Evolutionary conservation across 345 rosid genomes (phyloP).

Genomic region (Acer saccharum): DNA sequence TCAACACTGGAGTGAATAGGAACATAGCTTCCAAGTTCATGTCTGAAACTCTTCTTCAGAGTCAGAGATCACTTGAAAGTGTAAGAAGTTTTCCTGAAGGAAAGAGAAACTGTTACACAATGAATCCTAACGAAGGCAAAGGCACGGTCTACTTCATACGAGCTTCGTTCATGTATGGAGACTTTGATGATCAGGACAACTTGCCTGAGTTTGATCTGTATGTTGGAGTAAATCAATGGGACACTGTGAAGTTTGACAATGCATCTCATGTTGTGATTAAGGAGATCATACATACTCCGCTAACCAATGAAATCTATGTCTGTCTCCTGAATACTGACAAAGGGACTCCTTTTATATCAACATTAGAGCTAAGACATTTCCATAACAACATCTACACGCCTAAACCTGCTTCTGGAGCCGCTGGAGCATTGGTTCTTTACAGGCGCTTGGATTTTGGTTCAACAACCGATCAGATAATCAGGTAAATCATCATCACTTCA

Average conservation of each 20-base stretch:
- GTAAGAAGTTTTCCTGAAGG: slow-evolving; percentile 38
- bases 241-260: slow-evolving; percentile 24
- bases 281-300: slow-evolving; percentile 34
- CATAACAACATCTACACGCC: slow-evolving; percentile 20
- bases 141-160: slow-evolving; percentile 28
- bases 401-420: background rate
- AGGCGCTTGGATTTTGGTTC: slow-evolving; percentile 37
- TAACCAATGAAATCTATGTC: slow-evolving; percentile 25
- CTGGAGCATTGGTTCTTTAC: slow-evolving; percentile 27
- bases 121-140: slow-evolving; percentile 32
- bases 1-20: slow-evolving; percentile 26
- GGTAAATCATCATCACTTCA: slow-evolving; percentile 17
- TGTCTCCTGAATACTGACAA: slow-evolving; percentile 33
- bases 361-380: slow-evolving; percentile 36
- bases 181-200: slow-evolving; percentile 27
- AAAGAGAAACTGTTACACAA: slow-evolving; percentile 32
- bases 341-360: slow-evolving; percentile 39
- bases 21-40: slow-evolving; percentile 25
- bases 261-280: slow-evolving; percentile 29
- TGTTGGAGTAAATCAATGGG: slow-evolving; percentile 36
- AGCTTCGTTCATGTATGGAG: slow-evolving; percentile 42
- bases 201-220: slow-evolving; percentile 27
- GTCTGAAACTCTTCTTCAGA: slow-evolving; percentile 2
- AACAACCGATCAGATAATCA: slow-evolving; percentile 18
- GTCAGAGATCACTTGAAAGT: background rate